Evolutionary conservation across 106 monocot species (phyloP), one percentile per base, ranked within the genome.

Genomic region (Cymbidium sinense): DNA sequence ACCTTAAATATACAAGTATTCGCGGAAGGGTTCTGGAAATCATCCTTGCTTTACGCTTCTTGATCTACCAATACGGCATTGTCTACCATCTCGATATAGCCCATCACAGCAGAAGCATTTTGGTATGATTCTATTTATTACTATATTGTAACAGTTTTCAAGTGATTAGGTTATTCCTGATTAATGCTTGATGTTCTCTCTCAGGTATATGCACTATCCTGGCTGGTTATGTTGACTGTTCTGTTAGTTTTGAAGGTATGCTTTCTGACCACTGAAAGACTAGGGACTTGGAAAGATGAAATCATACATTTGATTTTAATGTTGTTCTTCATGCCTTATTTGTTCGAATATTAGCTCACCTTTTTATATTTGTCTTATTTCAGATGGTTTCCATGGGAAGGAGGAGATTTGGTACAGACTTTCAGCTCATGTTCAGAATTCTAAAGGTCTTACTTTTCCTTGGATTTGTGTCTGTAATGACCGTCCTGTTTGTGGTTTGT

Each of bases 381-480:
- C 83, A 96, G 96, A 87, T 93, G 93, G 93, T 96, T 86, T 96
- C 96, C 39, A 93, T 96, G 91, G 96, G 96, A 23, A 87, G 96
- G 67, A 82, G 86, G 74, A 91, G 79, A 82, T 96, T 96, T 62
- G 89, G 96, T 17, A 91, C 91, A 10, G 96, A 96, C 73, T 91
- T 93, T 54, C 96, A 96, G 83, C 89, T 96, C 34, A 96, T 93
- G 93, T 96, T 96, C 75, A 82, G 96, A 47, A 96, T 96, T 72
- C 91, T 96, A 18, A 96, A 96, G 55, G 91, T 83, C 18, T 89
- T 96, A 54, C 89, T 96, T 33, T 96, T 96, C 83, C 89, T 96
- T 19, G 93, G 96, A 1, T 91, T 93, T 69, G 78, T 96, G 28
- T 91, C 91, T 7, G 93, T 93, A 4, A 87, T 96, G 86, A 86